Evolutionary conservation across 768 basidiomycete species (phyloP).

Genomic region (Antrodiella citrinella): DNA sequence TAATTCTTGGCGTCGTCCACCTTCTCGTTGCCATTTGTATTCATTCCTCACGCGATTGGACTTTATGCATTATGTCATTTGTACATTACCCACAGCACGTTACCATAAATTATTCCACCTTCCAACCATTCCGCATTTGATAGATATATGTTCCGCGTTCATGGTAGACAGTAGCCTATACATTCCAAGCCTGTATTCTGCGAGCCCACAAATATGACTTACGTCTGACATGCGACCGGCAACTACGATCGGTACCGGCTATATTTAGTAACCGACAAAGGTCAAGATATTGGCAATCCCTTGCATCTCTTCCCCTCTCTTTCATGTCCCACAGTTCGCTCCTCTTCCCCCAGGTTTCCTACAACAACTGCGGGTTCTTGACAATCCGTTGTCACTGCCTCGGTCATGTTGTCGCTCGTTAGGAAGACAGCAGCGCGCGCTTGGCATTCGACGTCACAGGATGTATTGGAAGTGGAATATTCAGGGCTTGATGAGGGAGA

Average conservation of each 20-base stretch:
- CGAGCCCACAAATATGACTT: too few relatives aligned
- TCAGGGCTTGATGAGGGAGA: constrained; percentile 4
- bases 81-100: background rate
- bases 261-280: background rate
- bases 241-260: background rate
- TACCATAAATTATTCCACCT: background rate
- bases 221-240: background rate
- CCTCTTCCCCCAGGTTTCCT: background rate
- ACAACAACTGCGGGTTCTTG: constrained; percentile 2
- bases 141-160: background rate
- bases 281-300: too few relatives aligned
- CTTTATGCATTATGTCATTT: background rate
- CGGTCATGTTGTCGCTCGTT: constrained; percentile 7
- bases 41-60: background rate
- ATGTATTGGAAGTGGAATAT: background rate
- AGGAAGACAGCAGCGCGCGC: constrained; percentile 6
- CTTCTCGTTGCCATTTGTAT: background rate
- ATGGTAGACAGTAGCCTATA: background rate
- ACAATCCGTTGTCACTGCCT: background rate
- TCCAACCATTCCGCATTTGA: background rate
- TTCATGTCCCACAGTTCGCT: background rate
- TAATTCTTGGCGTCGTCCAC: background rate
- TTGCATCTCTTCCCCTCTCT: background rate
- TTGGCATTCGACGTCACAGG: background rate
- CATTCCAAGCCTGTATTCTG: too few relatives aligned